Evolutionary conservation across 257 asterid species (phyloP).

Genomic region (Lithospermum erythrorhizon): DNA sequence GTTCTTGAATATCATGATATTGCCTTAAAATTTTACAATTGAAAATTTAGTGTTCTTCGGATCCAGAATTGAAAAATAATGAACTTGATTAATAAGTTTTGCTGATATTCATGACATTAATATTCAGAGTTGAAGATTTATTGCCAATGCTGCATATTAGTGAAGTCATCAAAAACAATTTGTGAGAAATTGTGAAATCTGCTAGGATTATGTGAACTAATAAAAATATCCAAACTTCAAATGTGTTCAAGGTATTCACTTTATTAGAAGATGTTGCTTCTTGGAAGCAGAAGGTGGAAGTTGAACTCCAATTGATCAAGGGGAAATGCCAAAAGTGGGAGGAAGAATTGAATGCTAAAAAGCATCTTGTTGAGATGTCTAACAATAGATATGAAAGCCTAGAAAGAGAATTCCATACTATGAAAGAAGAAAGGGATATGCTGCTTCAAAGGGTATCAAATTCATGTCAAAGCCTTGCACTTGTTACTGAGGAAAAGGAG

Average conservation of each 20-base stretch:
- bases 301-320: conserved; percentile 35
- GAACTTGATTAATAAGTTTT: too few relatives aligned
- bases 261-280: conserved; percentile 62
- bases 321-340: conserved; percentile 48
- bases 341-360: conserved; percentile 25
- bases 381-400: too few relatives aligned
- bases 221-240: conserved; percentile 8
- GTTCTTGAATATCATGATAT: too few relatives aligned
- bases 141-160: too few relatives aligned
- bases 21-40: too few relatives aligned
- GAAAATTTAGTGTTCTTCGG: too few relatives aligned
- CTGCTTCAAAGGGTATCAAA: conserved; percentile 23
- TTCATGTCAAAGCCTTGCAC: conserved; percentile 40
- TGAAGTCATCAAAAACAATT: not conserved
- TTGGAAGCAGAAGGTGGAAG: conserved; percentile 68
- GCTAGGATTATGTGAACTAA: not conserved
- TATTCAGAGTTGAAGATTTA: not conserved
- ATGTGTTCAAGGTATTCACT: conserved; percentile 52
- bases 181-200: not conserved
- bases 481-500: conserved; percentile 46
- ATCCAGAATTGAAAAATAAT: too few relatives aligned
- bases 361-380: too few relatives aligned
- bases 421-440: conserved; percentile 57
- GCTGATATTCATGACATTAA: too few relatives aligned
- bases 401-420: too few relatives aligned